phyloP scores from a whole-genome alignment of 352 stramenopile species.

The Phytophthora pseudosyringae region DNA sequence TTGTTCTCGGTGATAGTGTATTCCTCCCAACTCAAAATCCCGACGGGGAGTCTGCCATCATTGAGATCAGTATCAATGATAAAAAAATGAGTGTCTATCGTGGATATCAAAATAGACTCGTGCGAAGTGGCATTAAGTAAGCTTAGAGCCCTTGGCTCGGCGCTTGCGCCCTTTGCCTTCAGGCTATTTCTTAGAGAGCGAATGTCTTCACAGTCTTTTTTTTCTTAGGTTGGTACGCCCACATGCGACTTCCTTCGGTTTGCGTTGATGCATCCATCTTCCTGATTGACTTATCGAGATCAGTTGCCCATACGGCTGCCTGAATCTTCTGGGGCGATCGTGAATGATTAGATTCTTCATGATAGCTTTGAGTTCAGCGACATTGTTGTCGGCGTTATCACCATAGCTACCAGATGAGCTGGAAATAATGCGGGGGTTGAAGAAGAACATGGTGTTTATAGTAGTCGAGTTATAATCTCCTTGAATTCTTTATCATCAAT shows the following conservation, averaged over 20 bases:
- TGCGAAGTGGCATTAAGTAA: background rate
- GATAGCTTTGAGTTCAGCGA: no score
- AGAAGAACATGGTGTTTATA: background rate
- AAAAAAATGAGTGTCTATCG: no score
- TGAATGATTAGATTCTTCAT: background rate
- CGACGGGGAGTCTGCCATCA: slow-evolving; percentile 7
- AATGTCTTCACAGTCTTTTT: no score
- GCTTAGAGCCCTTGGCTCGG: no score
- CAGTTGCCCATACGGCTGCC: slow-evolving; percentile 1
- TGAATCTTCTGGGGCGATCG: background rate
- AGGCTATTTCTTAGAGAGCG: no score
- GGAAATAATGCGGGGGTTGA: slow-evolving; percentile 1
- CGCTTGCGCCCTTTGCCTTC: no score
- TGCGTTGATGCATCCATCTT: background rate
- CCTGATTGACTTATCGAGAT: slow-evolving; percentile 3
- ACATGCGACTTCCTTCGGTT: no score
- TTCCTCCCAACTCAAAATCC: slow-evolving; percentile 3
- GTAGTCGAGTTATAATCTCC: no score
- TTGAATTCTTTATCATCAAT: no score
- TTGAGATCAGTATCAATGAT: slow-evolving; percentile 2
- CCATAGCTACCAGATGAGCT: no score
- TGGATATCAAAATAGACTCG: slow-evolving; percentile 9
- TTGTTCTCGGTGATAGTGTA: slow-evolving; percentile 6
- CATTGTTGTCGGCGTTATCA: no score
- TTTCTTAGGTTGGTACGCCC: slow-evolving; percentile 1